phyloP scores from a whole-genome alignment of 345 rosid species.

The Syzygium oleosum region DNA sequence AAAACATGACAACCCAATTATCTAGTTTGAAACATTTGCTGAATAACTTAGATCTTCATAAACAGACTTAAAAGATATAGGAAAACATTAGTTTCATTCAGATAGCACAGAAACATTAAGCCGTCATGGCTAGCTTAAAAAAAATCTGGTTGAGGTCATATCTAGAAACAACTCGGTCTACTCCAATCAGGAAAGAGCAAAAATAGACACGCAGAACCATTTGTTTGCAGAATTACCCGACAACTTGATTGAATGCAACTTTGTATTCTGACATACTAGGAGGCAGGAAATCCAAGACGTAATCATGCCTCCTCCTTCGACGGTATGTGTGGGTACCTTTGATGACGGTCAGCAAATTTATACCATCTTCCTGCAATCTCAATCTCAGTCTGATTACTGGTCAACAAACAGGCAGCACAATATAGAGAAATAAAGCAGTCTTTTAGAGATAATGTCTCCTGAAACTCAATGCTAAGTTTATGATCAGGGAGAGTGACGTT shows the following conservation, averaged over 20 bases:
- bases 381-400: neutral
- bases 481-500: neutral
- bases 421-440: neutral
- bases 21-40: neutral
- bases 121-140: neutral
- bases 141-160: neutral
- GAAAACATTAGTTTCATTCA: neutral
- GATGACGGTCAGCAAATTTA: slow-evolving; percentile 18
- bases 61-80: neutral
- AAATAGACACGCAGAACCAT: neutral
- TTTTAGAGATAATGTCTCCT: neutral
- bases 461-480: neutral
- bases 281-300: slow-evolving; percentile 58
- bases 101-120: neutral
- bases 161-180: neutral
- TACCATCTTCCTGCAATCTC: slow-evolving; percentile 52
- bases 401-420: neutral
- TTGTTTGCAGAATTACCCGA: slow-evolving; percentile 31
- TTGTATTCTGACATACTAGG: slow-evolving; percentile 60
- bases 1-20: neutral
- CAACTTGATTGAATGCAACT: slow-evolving; percentile 17
- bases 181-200: neutral
- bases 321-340: slow-evolving; percentile 63
- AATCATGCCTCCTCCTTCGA: slow-evolving; percentile 45
- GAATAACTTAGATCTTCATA: neutral